phyloP scores from a whole-genome alignment of 345 rosid species.

The Arabis alpina region DNA sequence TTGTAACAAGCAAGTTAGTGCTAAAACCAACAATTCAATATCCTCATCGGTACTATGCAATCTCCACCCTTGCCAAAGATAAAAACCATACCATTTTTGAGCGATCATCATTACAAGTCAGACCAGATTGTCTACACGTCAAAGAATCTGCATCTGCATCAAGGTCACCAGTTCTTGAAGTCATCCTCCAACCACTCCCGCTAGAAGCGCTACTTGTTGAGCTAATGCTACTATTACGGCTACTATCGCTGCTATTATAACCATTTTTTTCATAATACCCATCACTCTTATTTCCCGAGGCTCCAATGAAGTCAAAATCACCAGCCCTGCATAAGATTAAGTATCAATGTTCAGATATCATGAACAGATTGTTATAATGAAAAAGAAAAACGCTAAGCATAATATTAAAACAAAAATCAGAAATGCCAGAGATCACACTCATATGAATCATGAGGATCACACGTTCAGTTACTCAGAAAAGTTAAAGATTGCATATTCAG shows the following conservation, averaged over 20 bases:
- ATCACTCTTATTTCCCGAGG: conserved; percentile 65
- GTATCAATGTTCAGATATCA: conserved; percentile 27
- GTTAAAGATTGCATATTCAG: conserved; percentile 9
- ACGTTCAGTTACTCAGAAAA: conserved; percentile 9
- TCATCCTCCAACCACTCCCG: conserved; percentile 79
- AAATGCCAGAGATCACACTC: conserved; percentile 27
- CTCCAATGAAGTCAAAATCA: conserved; percentile 64
- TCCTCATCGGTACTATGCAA: conserved; percentile 25
- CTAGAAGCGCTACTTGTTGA: conserved; percentile 88
- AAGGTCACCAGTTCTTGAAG: conserved; percentile 75
- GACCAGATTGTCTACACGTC: conserved; percentile 86
- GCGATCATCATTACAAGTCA: conserved; percentile 78
- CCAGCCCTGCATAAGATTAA: conserved; percentile 64
- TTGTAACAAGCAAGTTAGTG: background rate
- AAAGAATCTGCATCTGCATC: conserved; percentile 99
- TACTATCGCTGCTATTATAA: conserved; percentile 91
- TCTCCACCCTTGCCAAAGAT: conserved; percentile 31
- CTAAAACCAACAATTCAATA: conserved; percentile 5
- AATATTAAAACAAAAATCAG: conserved; percentile 17
- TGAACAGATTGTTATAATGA: conserved; percentile 21
- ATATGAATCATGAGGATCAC: conserved; percentile 12
- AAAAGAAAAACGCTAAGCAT: background rate
- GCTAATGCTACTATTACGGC: conserved; percentile 92
- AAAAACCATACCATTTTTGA: conserved; percentile 63
- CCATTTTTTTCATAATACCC: conserved; percentile 60